Conservation (phyloP, 2,329 filamentous ascomycete species). For the Calonectria henricotiae region DNA sequence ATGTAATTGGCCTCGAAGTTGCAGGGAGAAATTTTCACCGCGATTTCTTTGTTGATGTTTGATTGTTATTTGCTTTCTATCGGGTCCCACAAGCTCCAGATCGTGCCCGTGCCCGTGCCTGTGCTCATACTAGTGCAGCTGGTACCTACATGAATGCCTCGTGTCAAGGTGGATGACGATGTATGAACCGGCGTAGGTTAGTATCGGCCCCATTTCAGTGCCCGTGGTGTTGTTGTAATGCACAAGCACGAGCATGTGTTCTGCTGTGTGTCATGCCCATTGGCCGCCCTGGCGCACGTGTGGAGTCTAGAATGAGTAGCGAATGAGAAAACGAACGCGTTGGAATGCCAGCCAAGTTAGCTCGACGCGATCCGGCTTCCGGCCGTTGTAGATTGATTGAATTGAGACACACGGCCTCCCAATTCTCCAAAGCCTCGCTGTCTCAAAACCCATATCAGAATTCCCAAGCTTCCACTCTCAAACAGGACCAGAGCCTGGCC, state of each 20-base stretch:
- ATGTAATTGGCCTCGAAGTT: conserved; percentile 25
- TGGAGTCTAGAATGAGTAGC: neutral
- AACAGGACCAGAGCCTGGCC: conserved; percentile 24
- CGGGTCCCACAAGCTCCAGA: conserved; percentile 1
- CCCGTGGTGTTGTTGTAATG: conserved; percentile 22
- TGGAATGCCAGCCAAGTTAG: conserved; percentile 24
- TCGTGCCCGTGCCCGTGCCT: neutral
- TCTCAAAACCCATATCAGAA: conserved; percentile 16
- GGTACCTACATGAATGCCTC: conserved; percentile 29
- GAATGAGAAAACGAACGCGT: conserved; percentile 20
- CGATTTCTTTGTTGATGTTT: conserved; percentile 11
- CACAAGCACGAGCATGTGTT: conserved; percentile 6
- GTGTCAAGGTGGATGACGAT: conserved; percentile 27
- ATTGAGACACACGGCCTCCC: conserved; percentile 22
- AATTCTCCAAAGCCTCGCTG: conserved; percentile 8
- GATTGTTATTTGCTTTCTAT: neutral
- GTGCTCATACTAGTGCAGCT: conserved; percentile 24
- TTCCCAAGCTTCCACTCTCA: conserved; percentile 27
- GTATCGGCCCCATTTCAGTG: conserved; percentile 9
- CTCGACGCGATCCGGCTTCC: conserved; percentile 12
- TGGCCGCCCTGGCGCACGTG: conserved; percentile 5
- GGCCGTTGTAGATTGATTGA: conserved; percentile 23
- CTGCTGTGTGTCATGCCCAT: conserved; percentile 30
- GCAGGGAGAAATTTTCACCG: conserved; percentile 15
- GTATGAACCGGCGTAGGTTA: conserved; percentile 8